Evolutionary conservation across 345 rosid species (phyloP), one percentile per base, ranked within the genome.

Genomic region (Heritiera littoralis): DNA sequence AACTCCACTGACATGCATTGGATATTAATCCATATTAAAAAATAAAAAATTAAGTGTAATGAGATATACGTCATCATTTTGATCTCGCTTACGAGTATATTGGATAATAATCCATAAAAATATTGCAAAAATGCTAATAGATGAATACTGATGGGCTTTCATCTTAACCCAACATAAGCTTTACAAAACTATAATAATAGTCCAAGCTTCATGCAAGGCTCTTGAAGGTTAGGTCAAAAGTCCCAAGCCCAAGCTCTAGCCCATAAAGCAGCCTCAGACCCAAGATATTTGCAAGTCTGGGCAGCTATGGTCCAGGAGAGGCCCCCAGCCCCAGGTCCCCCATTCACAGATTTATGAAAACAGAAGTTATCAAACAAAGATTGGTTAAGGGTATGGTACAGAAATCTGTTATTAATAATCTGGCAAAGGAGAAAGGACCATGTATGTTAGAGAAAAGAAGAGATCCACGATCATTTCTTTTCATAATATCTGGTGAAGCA

Each of bases 241-340:
- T 35, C 38, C 38, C 38, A 35, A 8, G n/a, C 58, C 7, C 58
- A 15, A 54, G 4, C 3, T 11, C 3, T 13, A 49, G 54, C 46
- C 45, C 45, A 1, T 43, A 40, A 40, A 40, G 43, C 43, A 40
- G 46, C 69, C 69, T 18, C 12, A 20, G 67, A 64, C 48, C 75
- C 77, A 54, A 56, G 46, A 13, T 13, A 45, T 43, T 43, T 61
- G 78, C 11, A 75, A 10, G 78, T 15, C 63, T 30, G 45, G 35
- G 38, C 75, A 12, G 20, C 67, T 52, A 75, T 67, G 80, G 80
- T 67, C 80, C 80, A 55, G 78, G 41, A 78, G 55, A 78, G 43
- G 75, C 5, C 60, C 58, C 45, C 20, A 58, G 54, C 2, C 54
- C 10, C 23, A 45, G 28, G 28, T 9, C 20, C 13, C n/a, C 49